Conservation (phyloP, 2,329 filamentous ascomycete species). For the Periglandula ipomoeae region DNA sequence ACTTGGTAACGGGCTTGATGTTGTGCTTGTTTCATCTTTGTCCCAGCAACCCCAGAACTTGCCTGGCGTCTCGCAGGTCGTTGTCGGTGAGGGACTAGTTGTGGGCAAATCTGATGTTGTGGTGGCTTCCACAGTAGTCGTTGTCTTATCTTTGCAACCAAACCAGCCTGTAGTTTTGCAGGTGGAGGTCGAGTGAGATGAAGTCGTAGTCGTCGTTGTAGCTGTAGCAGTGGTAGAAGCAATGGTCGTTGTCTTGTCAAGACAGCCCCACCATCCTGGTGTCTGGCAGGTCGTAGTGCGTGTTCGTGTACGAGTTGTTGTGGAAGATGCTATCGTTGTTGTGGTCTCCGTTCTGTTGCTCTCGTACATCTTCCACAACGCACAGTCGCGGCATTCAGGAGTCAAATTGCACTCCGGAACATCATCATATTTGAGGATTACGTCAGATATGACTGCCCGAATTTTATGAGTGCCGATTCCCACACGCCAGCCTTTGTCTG, state of each 20-base stretch:
- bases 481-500: constrained; percentile 84
- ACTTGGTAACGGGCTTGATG: neutral
- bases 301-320: constrained; percentile 59
- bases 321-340: constrained; percentile 47
- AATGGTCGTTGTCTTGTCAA: constrained; percentile 53
- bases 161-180: constrained; percentile 59
- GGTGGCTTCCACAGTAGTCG: constrained; percentile 19
- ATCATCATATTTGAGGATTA: constrained; percentile 72
- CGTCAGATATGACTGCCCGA: constrained; percentile 74
- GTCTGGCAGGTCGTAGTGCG: constrained; percentile 83
- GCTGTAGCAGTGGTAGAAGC: constrained; percentile 26
- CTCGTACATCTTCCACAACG: constrained; percentile 88
- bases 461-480: constrained; percentile 90
- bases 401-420: constrained; percentile 71
- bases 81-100: constrained; percentile 20
- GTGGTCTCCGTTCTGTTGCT: constrained; percentile 79
- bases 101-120: constrained; percentile 20
- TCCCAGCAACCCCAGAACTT: constrained; percentile 49
- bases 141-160: constrained; percentile 46
- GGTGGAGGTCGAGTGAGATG: constrained; percentile 37
- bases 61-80: constrained; percentile 41
- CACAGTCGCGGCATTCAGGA: constrained; percentile 79
- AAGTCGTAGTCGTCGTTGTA: constrained; percentile 32
- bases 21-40: constrained; percentile 19
- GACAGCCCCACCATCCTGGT: constrained; percentile 83